Base-by-base conservation (phyloP, 371 early-diverging fungal species). In the Saksenaea vasiformis region DNA sequence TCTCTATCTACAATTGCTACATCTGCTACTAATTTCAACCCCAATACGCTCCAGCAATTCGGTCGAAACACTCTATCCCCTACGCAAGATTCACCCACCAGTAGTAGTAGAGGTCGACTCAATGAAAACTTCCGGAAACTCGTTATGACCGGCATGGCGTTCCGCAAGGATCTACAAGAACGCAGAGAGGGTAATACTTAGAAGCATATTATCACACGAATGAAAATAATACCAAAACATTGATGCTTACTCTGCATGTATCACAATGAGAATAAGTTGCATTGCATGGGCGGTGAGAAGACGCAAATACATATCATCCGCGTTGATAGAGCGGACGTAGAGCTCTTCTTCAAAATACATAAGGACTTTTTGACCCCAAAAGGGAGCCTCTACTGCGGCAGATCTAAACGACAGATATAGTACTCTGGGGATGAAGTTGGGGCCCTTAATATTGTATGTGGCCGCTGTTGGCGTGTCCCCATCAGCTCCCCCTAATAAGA, bases 91-190 rank as follows among this genome's bases (percentile, higher is more conserved):
- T 54, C 59, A 43, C 66, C 41, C 11, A 22, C 28, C 11, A 65
- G 61, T 19, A 61, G 74, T 27, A 65, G 70, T 1, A 69, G 76
- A 3, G 79, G 78, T 14, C 62, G 78, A 9, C 44, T 82, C 26
- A 82, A 82, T 43, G 83, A 82, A 44, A 82, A 82, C 59, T 79
- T 82, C 62, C 69, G 80, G 62, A 82, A 82, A 36, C 34, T 82
- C 0, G 80, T 82, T 4, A 78, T 78, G 77, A 78, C 83, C 0
- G 80, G 83, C n/a, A 82, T 82, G 83, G 79, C 77, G 5, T 82
- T 82, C 58, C 66, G 83, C 36, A 79, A 79, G 58, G 83, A 79
- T 57, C 44, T 78, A 26, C 83, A 82, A 60, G 83, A 82, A 11
- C 62, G 79, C 53, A 58, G 76, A 57, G 82, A 78, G 27, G 22